Percentiles rank a stretch among this genome's conserved stretches.
phyloP scores from a whole-genome alignment of 768 basidiomycete species.

The Termitomyces sp. region DNA sequence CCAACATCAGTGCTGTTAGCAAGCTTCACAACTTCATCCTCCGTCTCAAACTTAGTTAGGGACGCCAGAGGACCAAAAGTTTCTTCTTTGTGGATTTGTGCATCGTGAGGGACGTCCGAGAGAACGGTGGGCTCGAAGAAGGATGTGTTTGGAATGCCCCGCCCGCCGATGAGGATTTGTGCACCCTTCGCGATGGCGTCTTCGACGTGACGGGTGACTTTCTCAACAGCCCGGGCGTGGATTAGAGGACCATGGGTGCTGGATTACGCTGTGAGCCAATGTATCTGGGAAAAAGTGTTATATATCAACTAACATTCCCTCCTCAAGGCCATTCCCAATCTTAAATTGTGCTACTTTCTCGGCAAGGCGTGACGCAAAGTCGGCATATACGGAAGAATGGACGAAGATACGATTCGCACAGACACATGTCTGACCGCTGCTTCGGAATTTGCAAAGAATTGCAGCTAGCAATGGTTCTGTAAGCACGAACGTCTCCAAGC shows the following conservation, averaged over 20 bases:
- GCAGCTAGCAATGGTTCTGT: conserved; percentile 39
- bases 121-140: conserved; percentile 91
- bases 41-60: conserved; percentile 85
- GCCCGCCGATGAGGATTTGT: conserved; percentile 86
- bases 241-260: conserved; percentile 96
- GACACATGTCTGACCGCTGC: conserved; percentile 78
- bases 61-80: conserved; percentile 94
- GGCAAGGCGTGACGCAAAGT: conserved; percentile 83
- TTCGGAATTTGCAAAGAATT: conserved; percentile 74
- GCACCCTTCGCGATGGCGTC: conserved; percentile 86
- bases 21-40: conserved; percentile 83
- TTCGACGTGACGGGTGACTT: conserved; percentile 80
- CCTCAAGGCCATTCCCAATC: conserved; percentile 82
- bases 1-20: conserved; percentile 85
- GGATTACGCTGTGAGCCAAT: not conserved
- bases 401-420: conserved; percentile 92
- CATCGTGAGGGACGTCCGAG: conserved; percentile 67
- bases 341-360: conserved; percentile 81
- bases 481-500: not conserved
- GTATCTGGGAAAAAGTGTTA: no score
- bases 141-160: conserved; percentile 46
- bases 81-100: conserved; percentile 73
- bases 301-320: conserved; percentile 52
- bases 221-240: conserved; percentile 77
- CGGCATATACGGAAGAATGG: conserved; percentile 85